A percentile compares a stretch with the other conserved stretches of the same genome.
These are phyloP conservation scores for Pseudocercospora pini-densiflorae DNA, from an alignment of 2,329 filamentous ascomycete species.

Conservation along the genomic window DNA sequence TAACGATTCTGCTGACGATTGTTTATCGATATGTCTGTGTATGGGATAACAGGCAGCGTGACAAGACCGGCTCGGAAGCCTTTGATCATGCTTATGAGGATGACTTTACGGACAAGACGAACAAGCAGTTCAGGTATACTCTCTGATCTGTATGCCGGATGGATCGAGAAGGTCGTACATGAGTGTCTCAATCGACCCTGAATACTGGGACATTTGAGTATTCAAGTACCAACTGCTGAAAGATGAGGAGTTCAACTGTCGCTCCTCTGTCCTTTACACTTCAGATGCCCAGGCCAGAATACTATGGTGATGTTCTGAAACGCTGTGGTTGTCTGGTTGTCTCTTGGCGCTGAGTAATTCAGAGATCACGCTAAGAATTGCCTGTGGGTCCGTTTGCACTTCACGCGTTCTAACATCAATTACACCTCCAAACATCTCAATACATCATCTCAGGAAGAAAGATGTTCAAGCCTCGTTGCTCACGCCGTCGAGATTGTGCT, in stretches of 20 bases:
- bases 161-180: no score
- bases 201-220: no score
- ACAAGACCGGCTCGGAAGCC: conserved; percentile 51
- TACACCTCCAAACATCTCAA: not conserved
- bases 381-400: no score
- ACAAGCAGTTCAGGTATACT: conserved; percentile 28
- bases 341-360: not conserved
- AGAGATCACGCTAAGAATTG: no score
- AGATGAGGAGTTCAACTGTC: no score
- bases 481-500: not conserved
- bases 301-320: no score
- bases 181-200: no score
- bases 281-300: no score
- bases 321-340: not conserved
- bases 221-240: no score
- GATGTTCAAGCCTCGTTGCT: not conserved
- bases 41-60: conserved; percentile 50
- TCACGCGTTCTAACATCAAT: not conserved
- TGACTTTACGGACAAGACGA: conserved; percentile 54
- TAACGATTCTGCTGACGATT: conserved; percentile 44
- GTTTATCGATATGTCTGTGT: conserved; percentile 53
- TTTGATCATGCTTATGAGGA: conserved; percentile 60
- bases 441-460: not conserved
- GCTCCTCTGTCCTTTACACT: no score
- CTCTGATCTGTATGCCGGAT: not conserved